These are phyloP conservation scores for Bjerkandera adusta DNA, from an alignment of 1,284 basidiomycete species.

Conservation along the genomic window DNA sequence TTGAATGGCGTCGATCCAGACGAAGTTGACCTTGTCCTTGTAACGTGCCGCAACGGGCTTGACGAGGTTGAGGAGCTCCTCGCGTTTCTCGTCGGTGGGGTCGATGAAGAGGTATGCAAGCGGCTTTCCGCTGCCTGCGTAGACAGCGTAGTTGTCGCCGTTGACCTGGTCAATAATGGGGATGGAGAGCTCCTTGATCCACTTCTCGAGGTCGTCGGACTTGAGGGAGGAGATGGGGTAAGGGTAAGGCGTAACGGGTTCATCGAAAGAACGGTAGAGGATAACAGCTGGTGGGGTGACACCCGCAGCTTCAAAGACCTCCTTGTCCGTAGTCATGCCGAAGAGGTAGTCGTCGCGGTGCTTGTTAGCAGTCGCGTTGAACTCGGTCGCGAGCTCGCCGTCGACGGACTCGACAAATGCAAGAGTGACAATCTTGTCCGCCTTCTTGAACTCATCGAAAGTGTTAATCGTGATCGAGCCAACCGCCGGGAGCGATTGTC, in stretches of 20 bases:
- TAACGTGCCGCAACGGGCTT: constrained; percentile 76
- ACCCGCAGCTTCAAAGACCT: constrained; percentile 67
- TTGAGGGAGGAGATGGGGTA: constrained; percentile 60
- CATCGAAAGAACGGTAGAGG: constrained; percentile 93
- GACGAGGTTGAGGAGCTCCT: constrained; percentile 68
- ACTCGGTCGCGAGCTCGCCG: constrained; percentile 68
- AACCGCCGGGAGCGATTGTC: constrained; percentile 95
- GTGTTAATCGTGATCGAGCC: constrained; percentile 75
- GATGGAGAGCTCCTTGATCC: constrained; percentile 83
- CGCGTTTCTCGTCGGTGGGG: constrained; percentile 68
- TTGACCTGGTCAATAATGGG: constrained; percentile 93
- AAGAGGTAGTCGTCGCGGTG: constrained; percentile 95
- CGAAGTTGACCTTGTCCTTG: constrained; percentile 94
- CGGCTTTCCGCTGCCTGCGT: constrained; percentile 82
- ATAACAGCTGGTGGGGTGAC: constrained; percentile 83
- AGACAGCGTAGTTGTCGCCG: constrained; percentile 90
- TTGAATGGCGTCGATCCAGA: constrained; percentile 96
- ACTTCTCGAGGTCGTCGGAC: constrained; percentile 65
- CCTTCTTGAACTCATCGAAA: constrained; percentile 83
- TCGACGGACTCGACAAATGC: constrained; percentile 78
- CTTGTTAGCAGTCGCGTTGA: constrained; percentile 78
- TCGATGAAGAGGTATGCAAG: constrained; percentile 96
- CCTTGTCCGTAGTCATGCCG: constrained; percentile 77
- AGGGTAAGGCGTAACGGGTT: constrained; percentile 73
- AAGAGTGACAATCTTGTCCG: constrained; percentile 91